Evolutionary conservation across 108 stramenopile genomes (phyloP), one percentile per base, ranked within the genome.

Genomic region (Aureococcus anophagefferens): DNA sequence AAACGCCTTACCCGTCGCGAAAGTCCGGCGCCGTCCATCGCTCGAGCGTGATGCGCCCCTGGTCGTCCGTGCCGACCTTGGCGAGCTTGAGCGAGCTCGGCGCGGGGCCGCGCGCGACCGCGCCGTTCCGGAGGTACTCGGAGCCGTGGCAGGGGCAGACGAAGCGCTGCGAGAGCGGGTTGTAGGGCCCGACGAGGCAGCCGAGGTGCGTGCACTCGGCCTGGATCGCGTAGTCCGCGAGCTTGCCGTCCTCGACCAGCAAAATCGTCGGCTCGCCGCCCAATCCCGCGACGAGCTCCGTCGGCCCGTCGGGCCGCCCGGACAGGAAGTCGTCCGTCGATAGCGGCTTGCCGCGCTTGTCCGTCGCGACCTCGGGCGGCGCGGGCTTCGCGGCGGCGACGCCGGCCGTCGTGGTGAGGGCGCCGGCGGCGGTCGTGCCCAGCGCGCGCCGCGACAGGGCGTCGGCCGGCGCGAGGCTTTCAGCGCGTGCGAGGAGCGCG

Each of bases 11-110:
- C n/a, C n/a, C n/a, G n/a, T 44, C 40, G 28, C 81, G 73, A 46
- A 81, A 81, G 66, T 81, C 81, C 4, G 18, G 25, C 65, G 78
- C 81, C 21, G 70, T 81, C 81, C 81, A 81, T 18, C 64, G 67
- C 31, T 65, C 62, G 17, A 81, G 31, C 11, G 70, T 17, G 31
- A 81, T 66, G 35, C 66, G 69, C 5, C 81, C 81, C 13, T 78
- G 73, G 32, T 78, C 73, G 36, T 74, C 73, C 16, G 62, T 75
- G 5, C 3, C 46, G 0, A 72, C 69, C 28, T 76, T 45, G 21
- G 79, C 79, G 17, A 79, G 40, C 5, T 45, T 30, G n/a, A 79
- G 37, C 29, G 74, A 29, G 35, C n/a, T 28, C 16, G 79, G 79
- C n/a, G 79, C 79, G 28, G 79, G 79, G 33, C 79, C 79, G 30